phyloP scores from a whole-genome alignment of 2,329 filamentous ascomycete species.

The Mycosphaerella sp. region DNA sequence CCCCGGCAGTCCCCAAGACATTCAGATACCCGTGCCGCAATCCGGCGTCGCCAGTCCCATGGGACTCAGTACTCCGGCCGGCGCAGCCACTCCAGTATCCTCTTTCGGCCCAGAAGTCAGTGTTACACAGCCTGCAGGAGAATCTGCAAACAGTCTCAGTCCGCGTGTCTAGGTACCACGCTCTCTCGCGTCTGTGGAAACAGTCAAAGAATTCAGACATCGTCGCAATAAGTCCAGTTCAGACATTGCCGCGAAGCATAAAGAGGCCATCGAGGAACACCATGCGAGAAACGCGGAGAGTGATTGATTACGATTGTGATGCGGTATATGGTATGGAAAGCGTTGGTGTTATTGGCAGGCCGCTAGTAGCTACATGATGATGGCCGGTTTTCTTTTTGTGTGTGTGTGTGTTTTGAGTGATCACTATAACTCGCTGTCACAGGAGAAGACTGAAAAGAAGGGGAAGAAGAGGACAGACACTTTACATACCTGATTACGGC shows the following conservation, averaged over 20 bases:
- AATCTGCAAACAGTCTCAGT: not conserved
- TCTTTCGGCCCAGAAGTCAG: constrained; percentile 1
- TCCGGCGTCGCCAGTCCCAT: constrained; percentile 36
- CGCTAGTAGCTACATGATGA: not conserved
- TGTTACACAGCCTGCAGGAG: constrained; percentile 7
- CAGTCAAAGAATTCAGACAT: constrained; percentile 2
- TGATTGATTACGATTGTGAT: not conserved
- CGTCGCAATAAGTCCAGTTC: constrained; percentile 1
- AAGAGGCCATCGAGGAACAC: not conserved
- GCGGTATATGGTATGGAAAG: not conserved
- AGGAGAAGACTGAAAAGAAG: not conserved
- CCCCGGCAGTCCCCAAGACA: constrained; percentile 71
- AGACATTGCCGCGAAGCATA: constrained; percentile 1
- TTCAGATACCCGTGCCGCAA: constrained; percentile 67
- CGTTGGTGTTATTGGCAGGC: not conserved
- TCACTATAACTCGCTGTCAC: not conserved
- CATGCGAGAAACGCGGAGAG: not conserved
- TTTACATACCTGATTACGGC: not conserved
- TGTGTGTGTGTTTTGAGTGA: not conserved
- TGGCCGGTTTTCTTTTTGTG: not conserved
- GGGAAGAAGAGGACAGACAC: too few species aligned
- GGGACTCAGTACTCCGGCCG: constrained; percentile 23
- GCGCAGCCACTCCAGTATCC: constrained; percentile 12
- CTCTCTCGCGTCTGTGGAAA: not conserved
- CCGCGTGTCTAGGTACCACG: constrained; percentile 5